Conservation (phyloP, 2,329 filamentous ascomycete species). For the Hyphodiscus sp. region DNA sequence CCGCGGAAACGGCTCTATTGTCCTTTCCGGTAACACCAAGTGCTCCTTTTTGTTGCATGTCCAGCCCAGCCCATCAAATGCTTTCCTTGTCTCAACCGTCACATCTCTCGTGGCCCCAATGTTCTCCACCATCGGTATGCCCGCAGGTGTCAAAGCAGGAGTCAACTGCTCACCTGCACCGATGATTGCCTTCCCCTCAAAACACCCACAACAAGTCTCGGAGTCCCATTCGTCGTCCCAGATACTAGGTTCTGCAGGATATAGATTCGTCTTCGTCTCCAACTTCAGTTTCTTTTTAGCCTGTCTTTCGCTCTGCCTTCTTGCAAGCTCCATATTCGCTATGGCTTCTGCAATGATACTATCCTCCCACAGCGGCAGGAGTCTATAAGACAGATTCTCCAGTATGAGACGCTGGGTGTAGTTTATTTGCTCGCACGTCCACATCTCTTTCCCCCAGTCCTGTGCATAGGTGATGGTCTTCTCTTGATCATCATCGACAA, state of each 20-base stretch:
- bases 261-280: slow-evolving; percentile 2
- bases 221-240: slow-evolving; percentile 14
- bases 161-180: slow-evolving; percentile 13
- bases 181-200: slow-evolving; percentile 6
- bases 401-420: slow-evolving; percentile 58
- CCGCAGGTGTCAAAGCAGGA: slow-evolving; percentile 17
- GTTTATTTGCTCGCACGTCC: slow-evolving; percentile 57
- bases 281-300: no score
- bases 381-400: slow-evolving; percentile 56
- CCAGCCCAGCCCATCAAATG: slow-evolving; percentile 1
- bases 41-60: not conserved
- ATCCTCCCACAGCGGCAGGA: slow-evolving; percentile 53
- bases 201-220: slow-evolving; percentile 10
- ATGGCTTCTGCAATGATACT: slow-evolving; percentile 52
- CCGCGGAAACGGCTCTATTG: slow-evolving; percentile 7
- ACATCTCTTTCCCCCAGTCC: slow-evolving; percentile 48
- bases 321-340: slow-evolving; percentile 58
- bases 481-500: slow-evolving; percentile 53
- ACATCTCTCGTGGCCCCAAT: slow-evolving; percentile 8
- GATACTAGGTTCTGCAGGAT: not conserved
- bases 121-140: slow-evolving; percentile 16
- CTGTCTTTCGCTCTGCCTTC: slow-evolving; percentile 4
- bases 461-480: slow-evolving; percentile 46
- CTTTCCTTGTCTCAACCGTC: slow-evolving; percentile 8
- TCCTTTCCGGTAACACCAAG: slow-evolving; percentile 6